phyloP scores from a whole-genome alignment of 2,329 filamentous ascomycete genomes.

The Cytospora mali region DNA sequence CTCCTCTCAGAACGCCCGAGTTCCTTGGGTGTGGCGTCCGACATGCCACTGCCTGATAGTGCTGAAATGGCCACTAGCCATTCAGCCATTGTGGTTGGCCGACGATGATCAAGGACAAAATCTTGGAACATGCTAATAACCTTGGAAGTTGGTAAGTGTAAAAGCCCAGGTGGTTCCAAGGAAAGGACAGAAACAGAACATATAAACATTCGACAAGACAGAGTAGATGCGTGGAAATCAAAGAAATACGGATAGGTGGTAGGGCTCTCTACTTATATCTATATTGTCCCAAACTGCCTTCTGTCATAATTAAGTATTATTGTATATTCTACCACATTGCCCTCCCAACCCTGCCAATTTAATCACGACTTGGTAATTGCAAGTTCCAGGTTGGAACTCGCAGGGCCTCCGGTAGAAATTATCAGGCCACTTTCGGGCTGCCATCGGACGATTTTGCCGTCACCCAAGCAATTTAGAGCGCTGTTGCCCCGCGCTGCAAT shows the following conservation, averaged over 20 bases:
- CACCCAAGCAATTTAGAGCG: slow-evolving; percentile 11
- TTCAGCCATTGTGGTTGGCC: neutral
- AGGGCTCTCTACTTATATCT: neutral
- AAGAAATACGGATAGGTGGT: neutral
- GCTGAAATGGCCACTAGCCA: neutral
- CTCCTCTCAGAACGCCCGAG: neutral
- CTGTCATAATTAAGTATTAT: neutral
- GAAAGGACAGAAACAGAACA: too few species aligned
- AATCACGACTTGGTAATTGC: neutral
- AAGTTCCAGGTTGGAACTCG: neutral
- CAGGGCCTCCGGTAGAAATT: slow-evolving; percentile 7
- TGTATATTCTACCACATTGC: neutral
- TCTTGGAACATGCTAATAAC: neutral
- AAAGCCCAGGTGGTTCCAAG: too few species aligned
- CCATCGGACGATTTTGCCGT: slow-evolving; percentile 27
- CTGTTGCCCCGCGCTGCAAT: neutral
- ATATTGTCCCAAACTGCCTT: neutral
- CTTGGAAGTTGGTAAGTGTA: too few species aligned
- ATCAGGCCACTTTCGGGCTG: slow-evolving; percentile 23
- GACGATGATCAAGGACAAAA: neutral
- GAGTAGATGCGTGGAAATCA: neutral
- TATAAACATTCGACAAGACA: neutral
- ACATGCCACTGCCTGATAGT: neutral
- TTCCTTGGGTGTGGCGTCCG: too few species aligned
- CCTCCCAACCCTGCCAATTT: neutral